Evolutionary conservation across 2,329 filamentous ascomycete species (phyloP), one percentile per base, ranked within the genome.

Genomic region (Cordyceps militaris): DNA sequence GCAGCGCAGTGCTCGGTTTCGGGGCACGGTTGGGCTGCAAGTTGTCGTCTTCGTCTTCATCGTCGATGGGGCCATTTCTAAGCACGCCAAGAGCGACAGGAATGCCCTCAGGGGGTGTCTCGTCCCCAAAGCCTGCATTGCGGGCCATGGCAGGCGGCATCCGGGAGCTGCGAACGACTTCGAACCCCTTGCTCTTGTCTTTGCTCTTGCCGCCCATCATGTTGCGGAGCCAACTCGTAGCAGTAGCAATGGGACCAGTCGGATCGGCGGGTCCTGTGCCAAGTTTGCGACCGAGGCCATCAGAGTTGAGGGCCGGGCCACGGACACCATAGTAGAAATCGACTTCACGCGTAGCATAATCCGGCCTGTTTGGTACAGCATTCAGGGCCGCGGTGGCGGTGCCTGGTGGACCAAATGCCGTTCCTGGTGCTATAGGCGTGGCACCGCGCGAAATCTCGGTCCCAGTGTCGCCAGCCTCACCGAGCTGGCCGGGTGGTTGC

Each of bases 241-340:
- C 93, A 8, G 89, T 93, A 1, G 91, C 88, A 21, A 96, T 89
- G 0, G 92, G 91, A 0, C 92, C 90, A 38, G 92, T 96, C 0
- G 94, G 94, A 74, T 99, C 93, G 9, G 92, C 91, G 2, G 94
- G 94, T 0, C 94, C 94, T 4, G 94, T 99, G 66, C 94, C 93
- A 52, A 97, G 78, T 68, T 89, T 93, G 51, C 94, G 82, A 21
- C 89, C 91, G 0, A 88, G 88, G 3, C 85, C 85, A 60, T 91
- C 89, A 1, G 91, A 88, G 64, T 87, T 92, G 13, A 97, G 75
- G 1, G 93, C 91, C 21, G 91, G 90, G 0, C 94, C 94, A 34
- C 94, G 85, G 19, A 96, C 88, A 10, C 91, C 89, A 66, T 99
- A 97, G 73, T 97, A 97, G 66, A 96, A 96, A 70, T 99, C 94